A percentile compares a stretch with the other conserved stretches of the same genome.
Conservation (phyloP, 2,329 filamentous ascomycete species). For the Salinomyces thailandicus region DNA sequence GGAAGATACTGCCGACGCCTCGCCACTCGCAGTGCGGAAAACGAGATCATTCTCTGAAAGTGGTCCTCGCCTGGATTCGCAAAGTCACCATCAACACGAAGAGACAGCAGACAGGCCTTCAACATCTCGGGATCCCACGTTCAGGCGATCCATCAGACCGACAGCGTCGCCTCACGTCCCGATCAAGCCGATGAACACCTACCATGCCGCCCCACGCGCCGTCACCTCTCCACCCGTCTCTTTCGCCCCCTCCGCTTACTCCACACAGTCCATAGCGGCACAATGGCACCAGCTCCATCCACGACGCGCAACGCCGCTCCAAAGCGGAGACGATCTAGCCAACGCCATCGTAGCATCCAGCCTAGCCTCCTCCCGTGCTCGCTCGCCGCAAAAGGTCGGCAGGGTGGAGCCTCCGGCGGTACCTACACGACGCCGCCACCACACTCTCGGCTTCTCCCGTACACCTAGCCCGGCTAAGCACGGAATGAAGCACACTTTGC, state of each 20-base stretch:
- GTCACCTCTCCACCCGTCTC: constrained; percentile 9
- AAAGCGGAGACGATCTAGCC: constrained; percentile 56
- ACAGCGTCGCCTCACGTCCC: background rate
- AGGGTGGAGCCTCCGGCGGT: constrained; percentile 28
- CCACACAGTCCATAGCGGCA: constrained; percentile 21
- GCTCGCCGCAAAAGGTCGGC: constrained; percentile 30
- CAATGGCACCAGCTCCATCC: constrained; percentile 26
- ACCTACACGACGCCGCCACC: constrained; percentile 18
- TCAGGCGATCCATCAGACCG: background rate
- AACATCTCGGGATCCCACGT: background rate
- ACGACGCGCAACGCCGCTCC: constrained; percentile 33
- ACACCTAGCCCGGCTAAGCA: constrained; percentile 36
- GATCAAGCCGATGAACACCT: background rate
- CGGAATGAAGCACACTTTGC: constrained; percentile 56
- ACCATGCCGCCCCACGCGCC: background rate
- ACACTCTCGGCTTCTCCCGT: constrained; percentile 26
- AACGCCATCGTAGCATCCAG: constrained; percentile 67
- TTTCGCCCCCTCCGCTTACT: constrained; percentile 14
- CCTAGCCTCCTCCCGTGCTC: constrained; percentile 47
- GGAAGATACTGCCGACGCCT: constrained; percentile 9
- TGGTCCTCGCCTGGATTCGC: too few relatives aligned
- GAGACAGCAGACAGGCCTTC: background rate
- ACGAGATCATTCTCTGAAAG: background rate
- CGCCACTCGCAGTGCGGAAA: background rate
- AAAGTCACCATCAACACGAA: too few relatives aligned